Evolutionary conservation across 106 monocot species (phyloP).

Genomic region (Acanthochlamys bracteata): DNA sequence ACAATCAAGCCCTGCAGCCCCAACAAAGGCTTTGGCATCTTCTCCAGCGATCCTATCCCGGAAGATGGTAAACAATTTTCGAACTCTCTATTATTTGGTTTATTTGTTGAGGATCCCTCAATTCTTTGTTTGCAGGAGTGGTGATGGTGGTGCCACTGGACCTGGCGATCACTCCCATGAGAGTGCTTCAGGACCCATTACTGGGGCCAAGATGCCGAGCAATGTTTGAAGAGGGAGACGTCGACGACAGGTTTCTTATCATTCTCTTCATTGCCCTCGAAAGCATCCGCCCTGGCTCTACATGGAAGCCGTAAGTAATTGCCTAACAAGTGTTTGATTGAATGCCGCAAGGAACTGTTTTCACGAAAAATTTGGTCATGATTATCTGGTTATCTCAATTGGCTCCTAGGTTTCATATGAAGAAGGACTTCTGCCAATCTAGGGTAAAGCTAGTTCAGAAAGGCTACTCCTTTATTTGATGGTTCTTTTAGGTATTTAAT

Average conservation of each 20-base stretch:
- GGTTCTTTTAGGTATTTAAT: too few relatives aligned
- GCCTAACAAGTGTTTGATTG: not conserved
- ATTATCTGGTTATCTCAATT: too few relatives aligned
- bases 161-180: constrained; percentile 90
- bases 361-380: too few relatives aligned
- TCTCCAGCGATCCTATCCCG: constrained; percentile 17
- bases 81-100: too few relatives aligned
- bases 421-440: too few relatives aligned
- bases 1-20: constrained; percentile 55
- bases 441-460: too few relatives aligned
- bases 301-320: constrained; percentile 75
- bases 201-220: constrained; percentile 53
- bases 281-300: constrained; percentile 55
- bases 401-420: too few relatives aligned
- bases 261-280: constrained; percentile 81
- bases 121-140: constrained; percentile 24
- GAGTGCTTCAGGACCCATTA: constrained; percentile 75
- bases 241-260: constrained; percentile 80
- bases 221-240: constrained; percentile 65
- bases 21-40: constrained; percentile 72
- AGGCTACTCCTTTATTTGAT: too few relatives aligned
- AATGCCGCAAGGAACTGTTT: not conserved
- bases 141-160: constrained; percentile 91
- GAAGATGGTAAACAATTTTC: constrained; percentile 12
- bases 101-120: too few relatives aligned